Evolutionary conservation across 140 eudicot species (phyloP), one percentile per base, ranked within the genome.

Genomic region (Anethum foeniculum): DNA sequence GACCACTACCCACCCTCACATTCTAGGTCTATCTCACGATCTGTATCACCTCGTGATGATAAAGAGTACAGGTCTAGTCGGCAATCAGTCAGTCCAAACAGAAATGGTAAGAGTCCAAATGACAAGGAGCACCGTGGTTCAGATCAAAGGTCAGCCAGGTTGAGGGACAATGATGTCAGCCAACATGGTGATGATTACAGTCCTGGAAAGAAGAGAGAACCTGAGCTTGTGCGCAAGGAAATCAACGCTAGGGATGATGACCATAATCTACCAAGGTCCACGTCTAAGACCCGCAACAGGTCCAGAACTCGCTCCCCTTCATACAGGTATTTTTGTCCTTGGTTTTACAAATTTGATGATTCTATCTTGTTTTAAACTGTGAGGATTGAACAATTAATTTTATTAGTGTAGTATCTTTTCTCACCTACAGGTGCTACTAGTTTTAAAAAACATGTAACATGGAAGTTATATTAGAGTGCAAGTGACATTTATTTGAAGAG

Each of bases 21-120:
- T 62, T 78, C 90, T 14, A 81, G 87, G 47, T 80, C 88, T 19
- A 32, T 79, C 60, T 87, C 88, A 65, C 81, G 78, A 5, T 86
- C 89, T 58, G 43, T 25, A 30, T 82, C 90, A 23, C 90, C 90
- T 84, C 83, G 62, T 82, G 88, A 82, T 36, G 82, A 23, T 71
- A 77, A 78, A 82, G 75, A 80, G 75, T 48, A 80, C 30, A 83
- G 76, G 60, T 76, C 90, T 32, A 74, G 48, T 49, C 79, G 51
- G 80, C 34, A 52, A 69, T 83, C 86, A 64, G 6, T 30, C 78
- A 87, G 88, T 87, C 86, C 88, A 0, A 68, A 13, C 65, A 83
- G 81, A 68, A 85, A 87, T 38, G 88, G 86, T 13, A 62, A 75
- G 82, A 82, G 82, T 48, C 79, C 82, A 6, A 6, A 28, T 54